Conservation (phyloP, 2,329 filamentous ascomycete species). For the Xylariaceae sp. region DNA sequence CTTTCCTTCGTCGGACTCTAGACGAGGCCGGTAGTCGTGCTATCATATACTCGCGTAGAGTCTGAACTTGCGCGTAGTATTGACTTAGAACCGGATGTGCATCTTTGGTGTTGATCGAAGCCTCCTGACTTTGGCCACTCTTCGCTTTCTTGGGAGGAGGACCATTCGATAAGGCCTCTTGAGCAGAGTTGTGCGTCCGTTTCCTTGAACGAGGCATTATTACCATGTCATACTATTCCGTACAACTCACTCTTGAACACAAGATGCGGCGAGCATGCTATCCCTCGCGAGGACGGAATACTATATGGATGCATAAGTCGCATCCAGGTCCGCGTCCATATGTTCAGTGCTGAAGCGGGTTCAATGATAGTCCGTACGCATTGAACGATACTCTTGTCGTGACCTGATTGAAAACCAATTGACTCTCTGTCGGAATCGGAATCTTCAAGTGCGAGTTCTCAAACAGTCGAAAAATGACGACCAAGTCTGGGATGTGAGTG, state of each 20-base stretch:
- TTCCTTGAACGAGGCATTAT: slow-evolving; percentile 29
- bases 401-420: too few species aligned
- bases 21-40: slow-evolving; percentile 61
- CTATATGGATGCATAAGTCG: slow-evolving; percentile 2
- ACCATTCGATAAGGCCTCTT: slow-evolving; percentile 8
- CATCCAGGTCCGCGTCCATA: slow-evolving; percentile 5
- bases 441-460: too few species aligned
- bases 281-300: not conserved
- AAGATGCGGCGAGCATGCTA: not conserved
- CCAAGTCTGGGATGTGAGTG: too few species aligned
- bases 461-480: too few species aligned
- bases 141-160: slow-evolving; percentile 21
- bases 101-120: slow-evolving; percentile 22
- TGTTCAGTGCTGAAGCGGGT: too few species aligned
- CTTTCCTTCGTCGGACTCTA: slow-evolving; percentile 54
- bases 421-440: too few species aligned
- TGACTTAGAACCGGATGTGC: slow-evolving; percentile 60
- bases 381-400: too few species aligned
- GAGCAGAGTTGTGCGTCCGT: slow-evolving; percentile 21
- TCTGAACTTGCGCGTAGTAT: slow-evolving; percentile 62
- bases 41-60: slow-evolving; percentile 66
- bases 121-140: slow-evolving; percentile 1
- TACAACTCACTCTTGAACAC: not conserved
- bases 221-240: slow-evolving; percentile 3
- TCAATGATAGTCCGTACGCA: too few species aligned